phyloP scores from a whole-genome alignment of 441 rosid genomes.

The Breynia disticha region DNA sequence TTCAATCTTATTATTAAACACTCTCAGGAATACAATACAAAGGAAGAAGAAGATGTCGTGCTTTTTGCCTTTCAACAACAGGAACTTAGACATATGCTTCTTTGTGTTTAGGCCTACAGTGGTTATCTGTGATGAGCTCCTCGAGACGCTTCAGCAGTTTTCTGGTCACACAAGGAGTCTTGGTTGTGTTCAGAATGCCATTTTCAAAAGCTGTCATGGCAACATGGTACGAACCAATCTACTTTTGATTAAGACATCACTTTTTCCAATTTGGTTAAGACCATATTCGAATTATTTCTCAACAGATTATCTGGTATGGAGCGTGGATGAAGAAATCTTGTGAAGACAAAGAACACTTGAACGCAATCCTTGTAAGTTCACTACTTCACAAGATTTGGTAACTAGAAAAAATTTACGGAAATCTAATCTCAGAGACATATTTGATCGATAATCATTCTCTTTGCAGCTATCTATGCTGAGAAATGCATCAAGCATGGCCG shows the following conservation, averaged over 20 bases:
- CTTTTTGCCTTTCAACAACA: slow-evolving; percentile 41
- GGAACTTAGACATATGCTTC: slow-evolving; percentile 32
- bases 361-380: slow-evolving; percentile 31
- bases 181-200: slow-evolving; percentile 48
- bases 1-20: background rate
- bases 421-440: background rate
- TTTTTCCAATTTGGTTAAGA: background rate
- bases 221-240: slow-evolving; percentile 28
- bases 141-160: slow-evolving; percentile 32
- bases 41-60: slow-evolving; percentile 26
- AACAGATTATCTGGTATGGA: slow-evolving; percentile 58
- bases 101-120: slow-evolving; percentile 37
- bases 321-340: slow-evolving; percentile 46
- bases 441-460: background rate
- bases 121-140: slow-evolving; percentile 30
- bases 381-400: background rate
- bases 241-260: background rate
- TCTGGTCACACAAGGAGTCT: slow-evolving; percentile 25
- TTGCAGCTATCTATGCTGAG: slow-evolving; percentile 33
- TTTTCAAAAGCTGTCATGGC: slow-evolving; percentile 58
- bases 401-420: background rate
- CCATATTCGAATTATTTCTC: background rate
- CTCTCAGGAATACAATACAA: background rate
- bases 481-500: slow-evolving; percentile 34
- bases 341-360: slow-evolving; percentile 35